Evolutionary conservation across 2,329 filamentous ascomycete species (phyloP), one percentile per base, ranked within the genome.

Genomic region (Penicillium crustosum): DNA sequence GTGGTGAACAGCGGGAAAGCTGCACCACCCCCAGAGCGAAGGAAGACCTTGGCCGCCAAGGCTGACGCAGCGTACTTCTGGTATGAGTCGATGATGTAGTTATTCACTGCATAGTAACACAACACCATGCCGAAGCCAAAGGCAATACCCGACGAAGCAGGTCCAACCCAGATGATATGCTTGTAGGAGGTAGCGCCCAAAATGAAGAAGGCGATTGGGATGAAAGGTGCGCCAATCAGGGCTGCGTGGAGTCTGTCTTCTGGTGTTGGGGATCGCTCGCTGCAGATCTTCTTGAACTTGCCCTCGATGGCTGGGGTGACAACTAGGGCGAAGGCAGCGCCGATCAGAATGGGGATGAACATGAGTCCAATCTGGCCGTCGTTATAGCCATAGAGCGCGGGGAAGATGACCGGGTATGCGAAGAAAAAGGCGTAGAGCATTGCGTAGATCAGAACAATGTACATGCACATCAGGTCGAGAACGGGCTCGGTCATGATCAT

Each of bases 71-170:
- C 75, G 57, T 76, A 79, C 53, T 68, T 63, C 33, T 75, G 73
- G 55, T 78, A 80, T 43, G 70, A 84, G 64, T 93, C 89, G 55
- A 92, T 86, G 12, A 92, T 83, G 70, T 89, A 89, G 79, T 88
- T 88, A 74, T 88, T 89, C 66, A 86, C 85, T 6, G 86, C 79
- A 76, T 90, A 90, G 81, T 90, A 91, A 25, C 90, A 81, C 77
- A 91, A 89, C 70, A 91, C 89, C 80, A 91, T 90, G 59, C 88
- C 88, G 66, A 90, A 90, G n/a, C 88, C 88, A 48, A 91, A 85
- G 7, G 84, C 82, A 68, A 87, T 82, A 10, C 88, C 88, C 0
- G 83, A 84, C 12, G 85, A 77, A 21, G 80, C 77, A 0, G 84
- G 82, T 0, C 75, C 79, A 29, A 84, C 79, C 82, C 83, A 86